Conservation (phyloP, 2,329 filamentous ascomycete species). For the Cladosporium sp. region DNA sequence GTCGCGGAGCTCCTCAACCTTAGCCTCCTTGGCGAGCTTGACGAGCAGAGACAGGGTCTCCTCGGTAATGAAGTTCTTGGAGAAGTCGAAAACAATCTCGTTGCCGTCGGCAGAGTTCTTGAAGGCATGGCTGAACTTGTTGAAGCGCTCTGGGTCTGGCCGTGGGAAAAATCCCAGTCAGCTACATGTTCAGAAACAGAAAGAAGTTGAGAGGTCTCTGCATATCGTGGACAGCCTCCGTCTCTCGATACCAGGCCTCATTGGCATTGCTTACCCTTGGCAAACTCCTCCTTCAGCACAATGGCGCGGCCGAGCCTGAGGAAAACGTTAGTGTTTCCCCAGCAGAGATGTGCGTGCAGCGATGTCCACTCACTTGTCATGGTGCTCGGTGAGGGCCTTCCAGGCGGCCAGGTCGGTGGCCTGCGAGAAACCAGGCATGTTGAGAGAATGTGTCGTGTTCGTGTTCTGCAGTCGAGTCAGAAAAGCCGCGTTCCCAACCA, state of each 20-base stretch:
- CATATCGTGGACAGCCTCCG: background rate
- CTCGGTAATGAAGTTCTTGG: slow-evolving; percentile 95
- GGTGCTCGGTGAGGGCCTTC: slow-evolving; percentile 85
- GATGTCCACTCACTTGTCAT: slow-evolving; percentile 48
- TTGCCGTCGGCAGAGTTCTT: slow-evolving; percentile 68
- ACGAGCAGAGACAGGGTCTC: slow-evolving; percentile 83
- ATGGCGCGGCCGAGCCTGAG: slow-evolving; percentile 70
- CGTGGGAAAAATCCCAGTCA: background rate
- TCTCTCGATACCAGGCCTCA: background rate
- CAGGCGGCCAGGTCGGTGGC: slow-evolving; percentile 80
- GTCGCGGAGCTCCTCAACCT: slow-evolving; percentile 88
- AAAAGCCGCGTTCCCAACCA: slow-evolving; percentile 4
- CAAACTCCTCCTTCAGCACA: slow-evolving; percentile 87
- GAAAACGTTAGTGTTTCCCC: background rate
- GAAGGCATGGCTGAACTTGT: slow-evolving; percentile 84
- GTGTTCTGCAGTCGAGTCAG: slow-evolving; percentile 16
- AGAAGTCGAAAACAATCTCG: slow-evolving; percentile 96
- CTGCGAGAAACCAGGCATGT: slow-evolving; percentile 64
- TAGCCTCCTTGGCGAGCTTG: slow-evolving; percentile 85
- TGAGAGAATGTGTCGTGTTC: slow-evolving; percentile 18
- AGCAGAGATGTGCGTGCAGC: background rate
- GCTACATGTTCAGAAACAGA: too few relatives aligned
- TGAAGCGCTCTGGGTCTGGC: slow-evolving; percentile 72
- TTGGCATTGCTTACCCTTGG: slow-evolving; percentile 41
- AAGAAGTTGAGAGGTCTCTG: too few relatives aligned